Percentiles rank a stretch among this genome's conserved stretches.
phyloP scores from a whole-genome alignment of 805 yeast genomes.

The Wickerhamiella sorbophila region DNA sequence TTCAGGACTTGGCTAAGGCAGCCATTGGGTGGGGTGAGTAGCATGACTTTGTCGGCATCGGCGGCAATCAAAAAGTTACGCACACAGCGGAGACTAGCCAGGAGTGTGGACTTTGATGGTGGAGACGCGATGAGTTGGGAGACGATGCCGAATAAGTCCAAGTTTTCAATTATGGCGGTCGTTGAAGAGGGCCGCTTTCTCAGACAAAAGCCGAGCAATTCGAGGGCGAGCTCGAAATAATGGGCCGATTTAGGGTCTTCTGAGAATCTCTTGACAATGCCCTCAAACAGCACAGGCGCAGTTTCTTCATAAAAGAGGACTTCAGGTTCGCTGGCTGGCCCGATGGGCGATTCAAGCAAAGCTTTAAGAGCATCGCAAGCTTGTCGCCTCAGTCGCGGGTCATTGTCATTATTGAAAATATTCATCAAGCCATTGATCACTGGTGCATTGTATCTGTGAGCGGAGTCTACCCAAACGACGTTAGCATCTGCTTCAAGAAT shows the following conservation, averaged over 20 bases:
- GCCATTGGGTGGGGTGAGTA: slow-evolving; percentile 28
- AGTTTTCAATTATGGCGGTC: slow-evolving; percentile 48
- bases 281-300: slow-evolving; percentile 42
- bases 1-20: slow-evolving; percentile 37
- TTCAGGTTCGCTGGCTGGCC: slow-evolving; percentile 5
- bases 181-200: slow-evolving; percentile 41
- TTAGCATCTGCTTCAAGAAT: slow-evolving; percentile 74
- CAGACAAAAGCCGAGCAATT: slow-evolving; percentile 52
- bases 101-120: slow-evolving; percentile 36
- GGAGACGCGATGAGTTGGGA: slow-evolving; percentile 34
- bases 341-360: slow-evolving; percentile 40
- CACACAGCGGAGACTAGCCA: slow-evolving; percentile 57
- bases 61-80: slow-evolving; percentile 43
- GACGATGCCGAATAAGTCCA: slow-evolving; percentile 43
- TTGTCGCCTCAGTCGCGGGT: slow-evolving; percentile 64
- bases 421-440: slow-evolving; percentile 31
- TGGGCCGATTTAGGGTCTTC: neutral
- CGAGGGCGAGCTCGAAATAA: slow-evolving; percentile 44
- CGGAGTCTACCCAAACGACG: slow-evolving; percentile 27
- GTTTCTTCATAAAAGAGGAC: slow-evolving; percentile 43
- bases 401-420: slow-evolving; percentile 46
- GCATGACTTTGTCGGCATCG: slow-evolving; percentile 32
- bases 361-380: slow-evolving; percentile 71
- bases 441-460: slow-evolving; percentile 6
- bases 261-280: slow-evolving; percentile 25